Evolutionary conservation across 345 rosid genomes (phyloP).

Genomic region (Sonneratia alba): DNA sequence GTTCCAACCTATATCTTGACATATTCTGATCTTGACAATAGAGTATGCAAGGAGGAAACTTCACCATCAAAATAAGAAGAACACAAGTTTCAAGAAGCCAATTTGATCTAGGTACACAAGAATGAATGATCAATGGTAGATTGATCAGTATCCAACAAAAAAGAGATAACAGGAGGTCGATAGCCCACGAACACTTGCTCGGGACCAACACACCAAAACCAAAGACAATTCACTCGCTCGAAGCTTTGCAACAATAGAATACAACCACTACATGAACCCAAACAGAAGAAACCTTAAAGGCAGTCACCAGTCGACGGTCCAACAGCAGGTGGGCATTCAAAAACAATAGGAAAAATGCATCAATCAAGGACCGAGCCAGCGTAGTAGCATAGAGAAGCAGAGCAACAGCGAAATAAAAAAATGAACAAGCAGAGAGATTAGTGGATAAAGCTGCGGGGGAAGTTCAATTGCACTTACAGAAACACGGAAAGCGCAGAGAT

Average conservation of each 20-base stretch:
- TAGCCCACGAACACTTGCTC: background rate
- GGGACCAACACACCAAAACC: background rate
- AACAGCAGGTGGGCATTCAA: background rate
- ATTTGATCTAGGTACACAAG: background rate
- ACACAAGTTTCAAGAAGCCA: background rate
- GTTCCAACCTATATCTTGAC: background rate
- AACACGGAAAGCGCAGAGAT: slow-evolving; percentile 46
- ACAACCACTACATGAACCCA: background rate
- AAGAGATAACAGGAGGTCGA: background rate
- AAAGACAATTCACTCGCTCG: background rate
- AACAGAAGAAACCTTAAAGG: background rate
- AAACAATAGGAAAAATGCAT: background rate
- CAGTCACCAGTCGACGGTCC: background rate
- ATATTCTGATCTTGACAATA: background rate
- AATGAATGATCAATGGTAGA: background rate
- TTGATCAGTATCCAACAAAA: background rate
- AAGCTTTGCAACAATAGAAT: background rate
- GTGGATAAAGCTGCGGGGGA: background rate
- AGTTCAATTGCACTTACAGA: slow-evolving; percentile 29
- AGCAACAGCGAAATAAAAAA: background rate
- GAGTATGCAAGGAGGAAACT: background rate
- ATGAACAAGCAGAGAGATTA: background rate
- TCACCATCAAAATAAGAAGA: background rate
- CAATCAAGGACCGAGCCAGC: background rate
- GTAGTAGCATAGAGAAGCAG: background rate